Percentiles rank a stretch among this genome's conserved stretches.
phyloP scores from a whole-genome alignment of 106 monocot species.

The Amphibolis antarctica region DNA sequence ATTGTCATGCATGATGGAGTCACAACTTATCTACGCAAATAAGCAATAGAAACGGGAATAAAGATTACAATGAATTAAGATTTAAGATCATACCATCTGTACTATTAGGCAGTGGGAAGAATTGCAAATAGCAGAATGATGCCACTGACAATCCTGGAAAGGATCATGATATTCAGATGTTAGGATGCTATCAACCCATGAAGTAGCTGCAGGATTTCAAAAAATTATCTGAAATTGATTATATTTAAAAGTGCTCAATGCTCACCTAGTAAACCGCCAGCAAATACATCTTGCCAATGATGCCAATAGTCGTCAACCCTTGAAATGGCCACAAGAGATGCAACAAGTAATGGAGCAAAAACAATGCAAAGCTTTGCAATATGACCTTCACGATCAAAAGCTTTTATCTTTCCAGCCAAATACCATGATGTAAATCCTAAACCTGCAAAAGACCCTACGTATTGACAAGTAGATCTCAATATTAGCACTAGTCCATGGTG shows the following conservation, averaged over 20 bases:
- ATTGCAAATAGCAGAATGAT: slow-evolving; percentile 58
- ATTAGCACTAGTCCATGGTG: not conserved
- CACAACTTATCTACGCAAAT: no score
- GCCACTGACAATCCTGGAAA: slow-evolving; percentile 42
- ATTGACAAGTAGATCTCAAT: not conserved
- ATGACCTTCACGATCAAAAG: slow-evolving; percentile 59
- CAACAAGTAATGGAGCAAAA: slow-evolving; percentile 51
- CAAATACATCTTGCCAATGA: slow-evolving; percentile 84
- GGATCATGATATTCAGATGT: not conserved
- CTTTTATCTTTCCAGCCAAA: slow-evolving; percentile 48
- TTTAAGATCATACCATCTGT: slow-evolving; percentile 34
- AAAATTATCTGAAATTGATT: no score
- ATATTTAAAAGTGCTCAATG: no score
- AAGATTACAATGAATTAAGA: not conserved
- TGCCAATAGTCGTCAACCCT: slow-evolving; percentile 70
- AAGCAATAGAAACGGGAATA: no score
- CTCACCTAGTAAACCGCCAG: slow-evolving; percentile 58
- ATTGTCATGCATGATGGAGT: no score
- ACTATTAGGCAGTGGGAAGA: slow-evolving; percentile 60
- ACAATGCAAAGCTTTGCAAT: slow-evolving; percentile 65
- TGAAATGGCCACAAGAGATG: slow-evolving; percentile 58
- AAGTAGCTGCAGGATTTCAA: no score
- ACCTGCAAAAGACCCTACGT: slow-evolving; percentile 74
- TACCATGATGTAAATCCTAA: slow-evolving; percentile 58
- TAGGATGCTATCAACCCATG: no score